Percentiles rank a stretch among this genome's conserved stretches.
Conservation (phyloP, 345 rosid genomes). For the Boechera divaricarpa region DNA sequence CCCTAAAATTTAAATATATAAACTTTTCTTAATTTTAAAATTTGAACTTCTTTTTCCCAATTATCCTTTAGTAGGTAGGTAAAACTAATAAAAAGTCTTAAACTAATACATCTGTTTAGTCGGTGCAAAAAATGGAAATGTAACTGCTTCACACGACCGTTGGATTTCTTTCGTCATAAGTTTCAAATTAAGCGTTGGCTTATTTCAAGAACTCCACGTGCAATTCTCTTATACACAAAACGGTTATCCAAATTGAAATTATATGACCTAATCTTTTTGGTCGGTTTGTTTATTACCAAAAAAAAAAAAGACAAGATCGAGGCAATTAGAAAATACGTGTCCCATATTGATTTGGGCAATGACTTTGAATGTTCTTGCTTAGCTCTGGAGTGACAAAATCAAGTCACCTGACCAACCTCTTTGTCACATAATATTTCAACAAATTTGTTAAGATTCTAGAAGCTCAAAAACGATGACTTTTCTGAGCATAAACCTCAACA, state of each 20-base stretch:
- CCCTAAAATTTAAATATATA: background rate
- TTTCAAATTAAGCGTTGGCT: conserved; percentile 20
- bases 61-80: background rate
- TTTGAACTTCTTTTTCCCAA: background rate
- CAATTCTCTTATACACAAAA: background rate
- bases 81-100: conserved; percentile 4
- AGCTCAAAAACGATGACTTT: no score
- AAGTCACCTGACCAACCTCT: conserved; percentile 19
- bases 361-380: conserved; percentile 22
- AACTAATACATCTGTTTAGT: conserved; percentile 10
- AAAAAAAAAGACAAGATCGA: conserved; percentile 11
- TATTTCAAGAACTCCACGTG: conserved; percentile 10
- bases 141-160: conserved; percentile 41
- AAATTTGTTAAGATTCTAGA: background rate
- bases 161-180: conserved; percentile 12
- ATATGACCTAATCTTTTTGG: conserved; percentile 32
- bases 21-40: background rate
- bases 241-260: conserved; percentile 15
- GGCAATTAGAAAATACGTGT: background rate
- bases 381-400: conserved; percentile 6
- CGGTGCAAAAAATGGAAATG: conserved; percentile 32
- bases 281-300: conserved; percentile 26
- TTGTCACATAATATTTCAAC: background rate
- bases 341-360: background rate
- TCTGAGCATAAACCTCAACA: no score